Evolutionary conservation across 257 asterid species (phyloP).

Genomic region (Solanum chaucha): DNA sequence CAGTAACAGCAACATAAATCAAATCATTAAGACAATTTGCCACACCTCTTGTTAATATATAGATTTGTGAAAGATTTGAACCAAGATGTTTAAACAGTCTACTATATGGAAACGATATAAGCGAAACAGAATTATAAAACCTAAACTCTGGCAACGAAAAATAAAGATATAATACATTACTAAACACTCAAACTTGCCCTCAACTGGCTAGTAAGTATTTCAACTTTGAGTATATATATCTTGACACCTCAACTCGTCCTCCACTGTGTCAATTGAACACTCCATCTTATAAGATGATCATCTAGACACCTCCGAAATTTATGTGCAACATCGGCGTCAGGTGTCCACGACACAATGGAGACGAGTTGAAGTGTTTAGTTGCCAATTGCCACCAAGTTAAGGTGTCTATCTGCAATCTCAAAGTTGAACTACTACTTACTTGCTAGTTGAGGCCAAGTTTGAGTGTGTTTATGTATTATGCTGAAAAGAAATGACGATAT

Average conservation of each 20-base stretch:
- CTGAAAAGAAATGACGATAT: neutral
- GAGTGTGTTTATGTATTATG: neutral
- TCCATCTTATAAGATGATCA: neutral
- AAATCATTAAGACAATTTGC: neutral
- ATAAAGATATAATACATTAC: neutral
- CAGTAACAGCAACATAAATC: neutral
- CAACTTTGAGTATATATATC: neutral
- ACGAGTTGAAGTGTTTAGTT: neutral
- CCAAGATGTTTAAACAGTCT: neutral
- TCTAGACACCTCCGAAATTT: neutral
- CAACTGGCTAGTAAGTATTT: neutral
- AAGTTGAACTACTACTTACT: neutral
- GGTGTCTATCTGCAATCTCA: neutral
- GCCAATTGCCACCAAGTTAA: neutral
- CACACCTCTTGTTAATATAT: neutral
- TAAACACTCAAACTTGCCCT: neutral
- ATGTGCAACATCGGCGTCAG: no score
- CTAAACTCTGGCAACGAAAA: neutral
- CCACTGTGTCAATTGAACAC: neutral
- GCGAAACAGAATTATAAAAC: neutral
- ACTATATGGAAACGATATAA: neutral
- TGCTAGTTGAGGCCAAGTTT: neutral
- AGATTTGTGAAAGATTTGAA: neutral
- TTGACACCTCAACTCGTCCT: neutral
- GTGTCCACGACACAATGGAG: neutral